Evolutionary conservation across 164 flowering plant species (phyloP).

Genomic region (Vitis rupestris): DNA sequence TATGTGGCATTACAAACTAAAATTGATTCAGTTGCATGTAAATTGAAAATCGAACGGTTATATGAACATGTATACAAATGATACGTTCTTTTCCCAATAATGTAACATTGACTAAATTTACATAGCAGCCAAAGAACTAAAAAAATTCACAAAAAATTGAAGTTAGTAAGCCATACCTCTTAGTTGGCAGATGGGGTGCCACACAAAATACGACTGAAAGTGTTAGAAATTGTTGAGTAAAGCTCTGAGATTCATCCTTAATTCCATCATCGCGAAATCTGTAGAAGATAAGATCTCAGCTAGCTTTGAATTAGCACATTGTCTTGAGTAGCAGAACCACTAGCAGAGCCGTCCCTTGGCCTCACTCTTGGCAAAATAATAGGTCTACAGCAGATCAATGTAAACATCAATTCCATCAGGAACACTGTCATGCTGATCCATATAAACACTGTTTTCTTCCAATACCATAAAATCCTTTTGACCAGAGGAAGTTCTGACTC

Average conservation of each 20-base stretch:
- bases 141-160: not conserved
- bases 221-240: not conserved
- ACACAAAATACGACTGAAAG: not conserved
- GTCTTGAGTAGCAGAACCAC: constrained; percentile 9
- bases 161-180: not conserved
- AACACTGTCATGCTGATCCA: constrained; percentile 58
- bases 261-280: not conserved
- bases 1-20: no score
- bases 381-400: constrained; percentile 64
- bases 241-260: not conserved
- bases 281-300: not conserved
- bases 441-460: constrained; percentile 69
- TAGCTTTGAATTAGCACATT: constrained; percentile 7
- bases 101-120: not conserved
- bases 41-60: no score
- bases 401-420: constrained; percentile 45
- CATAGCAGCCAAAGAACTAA: not conserved
- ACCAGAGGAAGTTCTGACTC: constrained; percentile 75
- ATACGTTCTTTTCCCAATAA: no score
- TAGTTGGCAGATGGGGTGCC: no score
- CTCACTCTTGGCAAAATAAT: constrained; percentile 58
- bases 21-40: no score
- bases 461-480: constrained; percentile 68
- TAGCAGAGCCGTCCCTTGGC: constrained; percentile 26
- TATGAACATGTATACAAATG: no score